These are phyloP conservation scores for Talaromyces amestolkiae DNA, from an alignment of 2,329 filamentous ascomycete species.

Conservation along the genomic window DNA sequence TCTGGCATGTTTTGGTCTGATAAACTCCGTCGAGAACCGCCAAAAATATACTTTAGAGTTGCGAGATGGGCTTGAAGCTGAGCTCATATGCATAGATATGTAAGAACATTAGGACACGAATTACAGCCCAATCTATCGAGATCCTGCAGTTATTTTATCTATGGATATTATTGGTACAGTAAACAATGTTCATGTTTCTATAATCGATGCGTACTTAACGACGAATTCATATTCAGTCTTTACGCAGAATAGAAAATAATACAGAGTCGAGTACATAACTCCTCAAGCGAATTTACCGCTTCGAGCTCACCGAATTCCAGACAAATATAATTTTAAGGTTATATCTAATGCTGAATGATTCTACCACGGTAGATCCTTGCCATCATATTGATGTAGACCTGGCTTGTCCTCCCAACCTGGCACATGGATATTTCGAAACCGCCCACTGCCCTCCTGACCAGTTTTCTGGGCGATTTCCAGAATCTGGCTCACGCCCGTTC, in stretches of 20 bases:
- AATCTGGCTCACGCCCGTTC: slow-evolving; percentile 39
- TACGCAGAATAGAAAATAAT: neutral
- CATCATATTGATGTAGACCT: slow-evolving; percentile 40
- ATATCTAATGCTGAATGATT: neutral
- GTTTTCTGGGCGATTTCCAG: slow-evolving; percentile 46
- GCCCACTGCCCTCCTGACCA: slow-evolving; percentile 45
- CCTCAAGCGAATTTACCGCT: neutral
- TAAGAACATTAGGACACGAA: neutral
- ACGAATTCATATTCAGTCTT: neutral
- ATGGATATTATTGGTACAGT: neutral
- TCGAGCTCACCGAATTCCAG: neutral
- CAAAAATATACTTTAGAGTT: neutral
- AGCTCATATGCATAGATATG: neutral
- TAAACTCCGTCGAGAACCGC: neutral
- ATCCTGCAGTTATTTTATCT: neutral
- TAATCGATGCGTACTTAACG: neutral
- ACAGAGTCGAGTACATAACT: neutral
- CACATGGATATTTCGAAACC: slow-evolving; percentile 47
- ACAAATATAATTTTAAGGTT: neutral
- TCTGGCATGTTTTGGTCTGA: neutral
- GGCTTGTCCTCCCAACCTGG: slow-evolving; percentile 37
- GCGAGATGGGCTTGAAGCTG: neutral
- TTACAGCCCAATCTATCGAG: neutral
- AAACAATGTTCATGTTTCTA: neutral
- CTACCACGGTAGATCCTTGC: slow-evolving; percentile 35